Evolutionary conservation across 2,329 filamentous ascomycete species (phyloP).

Genomic region (Atkinsonella hypoxylon): DNA sequence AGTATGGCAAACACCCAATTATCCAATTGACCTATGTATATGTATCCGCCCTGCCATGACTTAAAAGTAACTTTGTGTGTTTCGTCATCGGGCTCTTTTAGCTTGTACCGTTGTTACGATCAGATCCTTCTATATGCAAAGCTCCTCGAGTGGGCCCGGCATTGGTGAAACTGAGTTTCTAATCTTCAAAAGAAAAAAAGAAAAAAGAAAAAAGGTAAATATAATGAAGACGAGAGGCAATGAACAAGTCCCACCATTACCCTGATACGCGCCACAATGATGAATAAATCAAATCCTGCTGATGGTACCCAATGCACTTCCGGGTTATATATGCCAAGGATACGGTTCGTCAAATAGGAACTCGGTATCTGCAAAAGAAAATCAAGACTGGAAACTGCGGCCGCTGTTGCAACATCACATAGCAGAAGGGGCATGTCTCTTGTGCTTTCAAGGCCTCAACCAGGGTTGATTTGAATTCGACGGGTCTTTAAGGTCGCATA

Average conservation of each 20-base stretch:
- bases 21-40: conserved; percentile 20
- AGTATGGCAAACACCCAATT: conserved; percentile 11
- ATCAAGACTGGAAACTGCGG: not conserved
- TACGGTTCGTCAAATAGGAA: not conserved
- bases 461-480: not conserved
- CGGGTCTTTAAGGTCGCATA: conserved; percentile 31
- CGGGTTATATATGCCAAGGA: not conserved
- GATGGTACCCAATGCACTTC: not conserved
- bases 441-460: not conserved
- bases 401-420: not conserved
- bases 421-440: not conserved
- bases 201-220: conserved; percentile 13
- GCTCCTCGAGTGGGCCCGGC: conserved; percentile 14
- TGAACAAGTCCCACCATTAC: conserved; percentile 5
- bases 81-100: conserved; percentile 18
- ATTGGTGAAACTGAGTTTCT: conserved; percentile 13
- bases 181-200: conserved; percentile 14
- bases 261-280: conserved; percentile 7
- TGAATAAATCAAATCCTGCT: conserved; percentile 9
- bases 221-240: conserved; percentile 11
- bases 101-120: conserved; percentile 11
- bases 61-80: conserved; percentile 5
- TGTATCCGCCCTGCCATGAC: conserved; percentile 12
- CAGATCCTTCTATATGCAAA: conserved; percentile 24
- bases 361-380: not conserved